Conservation (phyloP, 257 asterid genomes). For the Buddleja alternifolia region DNA sequence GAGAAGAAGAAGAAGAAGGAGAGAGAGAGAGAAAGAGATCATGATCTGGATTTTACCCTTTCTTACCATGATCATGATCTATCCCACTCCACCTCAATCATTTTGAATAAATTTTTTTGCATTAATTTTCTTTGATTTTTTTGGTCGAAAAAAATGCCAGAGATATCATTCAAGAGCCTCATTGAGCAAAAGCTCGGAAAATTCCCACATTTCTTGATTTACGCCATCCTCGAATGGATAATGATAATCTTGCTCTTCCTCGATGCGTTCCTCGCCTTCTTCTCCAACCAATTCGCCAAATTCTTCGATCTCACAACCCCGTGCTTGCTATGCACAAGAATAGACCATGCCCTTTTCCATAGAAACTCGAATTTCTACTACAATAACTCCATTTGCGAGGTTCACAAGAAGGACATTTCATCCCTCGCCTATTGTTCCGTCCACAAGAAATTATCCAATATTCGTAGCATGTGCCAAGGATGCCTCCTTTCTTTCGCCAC, state of each 20-base stretch:
- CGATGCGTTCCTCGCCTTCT: constrained; percentile 67
- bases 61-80: constrained; percentile 65
- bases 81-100: constrained; percentile 26
- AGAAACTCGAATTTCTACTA: constrained; percentile 55
- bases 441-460: constrained; percentile 71
- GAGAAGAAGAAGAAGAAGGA: constrained; percentile 8
- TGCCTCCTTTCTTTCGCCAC: constrained; percentile 75
- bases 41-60: constrained; percentile 56
- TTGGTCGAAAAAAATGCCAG: constrained; percentile 25
- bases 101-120: neutral
- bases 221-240: constrained; percentile 73
- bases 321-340: constrained; percentile 75
- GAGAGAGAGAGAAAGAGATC: constrained; percentile 44
- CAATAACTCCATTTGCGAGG: constrained; percentile 77
- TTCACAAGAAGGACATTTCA: constrained; percentile 77
- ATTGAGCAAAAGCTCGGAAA: constrained; percentile 56
- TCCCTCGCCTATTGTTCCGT: constrained; percentile 83
- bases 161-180: constrained; percentile 29
- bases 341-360: constrained; percentile 59
- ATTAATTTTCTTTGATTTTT: neutral
- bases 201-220: constrained; percentile 48
- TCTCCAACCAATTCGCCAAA: constrained; percentile 66
- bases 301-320: constrained; percentile 62
- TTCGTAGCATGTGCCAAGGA: constrained; percentile 67
- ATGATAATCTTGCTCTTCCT: constrained; percentile 66